These are phyloP conservation scores for Botrytis porri DNA, from an alignment of 2,329 filamentous ascomycete species.

Conservation along the genomic window DNA sequence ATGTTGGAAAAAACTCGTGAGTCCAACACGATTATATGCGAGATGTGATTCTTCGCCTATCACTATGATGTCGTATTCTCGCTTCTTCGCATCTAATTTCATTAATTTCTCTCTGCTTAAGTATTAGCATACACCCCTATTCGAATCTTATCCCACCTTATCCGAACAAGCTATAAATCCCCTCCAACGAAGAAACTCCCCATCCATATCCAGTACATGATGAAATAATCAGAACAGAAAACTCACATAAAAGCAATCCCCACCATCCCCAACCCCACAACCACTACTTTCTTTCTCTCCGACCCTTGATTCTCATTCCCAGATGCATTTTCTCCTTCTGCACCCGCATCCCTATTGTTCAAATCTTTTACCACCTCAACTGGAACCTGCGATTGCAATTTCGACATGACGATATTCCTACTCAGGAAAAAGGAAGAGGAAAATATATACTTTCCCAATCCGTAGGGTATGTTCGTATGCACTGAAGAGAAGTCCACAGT, in stretches of 20 bases:
- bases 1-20: constrained; percentile 87
- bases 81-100: constrained; percentile 72
- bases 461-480: neutral
- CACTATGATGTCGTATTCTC: constrained; percentile 78
- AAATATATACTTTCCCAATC: neutral
- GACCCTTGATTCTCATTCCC: constrained; percentile 28
- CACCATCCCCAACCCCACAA: constrained; percentile 90
- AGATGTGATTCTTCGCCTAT: constrained; percentile 86
- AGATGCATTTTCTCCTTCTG: constrained; percentile 31
- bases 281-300: constrained; percentile 66
- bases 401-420: constrained; percentile 27
- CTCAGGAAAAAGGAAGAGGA: neutral
- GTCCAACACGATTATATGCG: constrained; percentile 86
- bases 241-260: constrained; percentile 83
- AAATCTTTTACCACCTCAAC: constrained; percentile 28
- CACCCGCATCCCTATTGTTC: constrained; percentile 27
- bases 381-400: constrained; percentile 33
- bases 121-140: neutral
- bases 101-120: constrained; percentile 74
- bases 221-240: neutral
- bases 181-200: no score
- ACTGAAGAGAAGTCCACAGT: neutral
- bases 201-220: no score
- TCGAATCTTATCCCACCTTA: no score
- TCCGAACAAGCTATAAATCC: no score